A percentile compares a stretch with the other conserved stretches of the same genome.
These are phyloP conservation scores for Eucalyptus sp. DNA, from an alignment of 345 rosid species.

Conservation along the genomic window DNA sequence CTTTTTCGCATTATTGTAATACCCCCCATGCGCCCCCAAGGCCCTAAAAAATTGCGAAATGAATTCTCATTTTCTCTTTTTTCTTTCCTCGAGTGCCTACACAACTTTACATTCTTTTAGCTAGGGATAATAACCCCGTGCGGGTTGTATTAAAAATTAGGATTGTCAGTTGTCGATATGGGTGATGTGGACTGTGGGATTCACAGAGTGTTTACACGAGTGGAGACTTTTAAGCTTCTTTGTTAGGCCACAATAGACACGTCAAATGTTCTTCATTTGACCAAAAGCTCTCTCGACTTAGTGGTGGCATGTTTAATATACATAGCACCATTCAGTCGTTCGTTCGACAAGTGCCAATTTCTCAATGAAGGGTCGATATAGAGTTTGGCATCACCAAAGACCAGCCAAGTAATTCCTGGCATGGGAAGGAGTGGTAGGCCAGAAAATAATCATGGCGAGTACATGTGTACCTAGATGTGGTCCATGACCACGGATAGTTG, in stretches of 20 bases:
- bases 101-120: neutral
- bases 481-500: neutral
- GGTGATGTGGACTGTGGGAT: neutral
- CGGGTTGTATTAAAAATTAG: neutral
- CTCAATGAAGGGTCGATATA: neutral
- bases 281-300: neutral
- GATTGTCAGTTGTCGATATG: neutral
- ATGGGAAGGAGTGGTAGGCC: neutral
- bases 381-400: neutral
- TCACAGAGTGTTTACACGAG: neutral
- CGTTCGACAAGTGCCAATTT: neutral
- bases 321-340: neutral
- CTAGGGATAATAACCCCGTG: neutral
- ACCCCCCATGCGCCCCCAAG: neutral
- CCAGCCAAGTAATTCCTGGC: neutral
- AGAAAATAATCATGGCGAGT: neutral
- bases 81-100: neutral
- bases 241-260: neutral
- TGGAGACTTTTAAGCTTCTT: neutral
- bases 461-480: neutral
- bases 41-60: neutral
- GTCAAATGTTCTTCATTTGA: neutral
- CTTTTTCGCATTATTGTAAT: neutral
- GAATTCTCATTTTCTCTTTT: neutral
- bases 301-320: neutral